These are phyloP conservation scores for Chalciporus pseudorubinellus DNA, from an alignment of 768 basidiomycete genomes.

Conservation along the genomic window DNA sequence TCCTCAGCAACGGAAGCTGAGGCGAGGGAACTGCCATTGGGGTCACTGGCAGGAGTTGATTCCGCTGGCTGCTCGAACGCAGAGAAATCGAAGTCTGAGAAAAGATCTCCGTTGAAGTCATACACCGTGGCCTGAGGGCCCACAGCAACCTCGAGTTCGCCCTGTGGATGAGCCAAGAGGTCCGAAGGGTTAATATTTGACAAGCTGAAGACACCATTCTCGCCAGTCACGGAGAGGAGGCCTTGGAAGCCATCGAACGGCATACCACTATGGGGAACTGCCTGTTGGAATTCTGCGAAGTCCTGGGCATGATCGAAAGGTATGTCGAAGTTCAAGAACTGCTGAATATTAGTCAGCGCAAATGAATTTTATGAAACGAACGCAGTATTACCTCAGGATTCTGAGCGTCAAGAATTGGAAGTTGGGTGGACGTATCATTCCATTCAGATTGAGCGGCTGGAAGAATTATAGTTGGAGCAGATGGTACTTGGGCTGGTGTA, in stretches of 20 bases:
- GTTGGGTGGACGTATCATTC: conserved; percentile 7
- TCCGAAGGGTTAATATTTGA: conserved; percentile 30
- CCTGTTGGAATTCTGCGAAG: conserved; percentile 3
- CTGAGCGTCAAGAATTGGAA: neutral
- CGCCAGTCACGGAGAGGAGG: conserved; percentile 30
- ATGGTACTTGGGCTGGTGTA: conserved; percentile 2
- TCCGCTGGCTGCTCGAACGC: conserved; percentile 10
- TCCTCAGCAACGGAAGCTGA: conserved; percentile 16
- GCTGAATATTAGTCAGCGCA: conserved; percentile 5
- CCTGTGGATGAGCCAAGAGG: conserved; percentile 34
- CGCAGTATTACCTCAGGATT: conserved; percentile 12
- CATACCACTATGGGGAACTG: neutral
- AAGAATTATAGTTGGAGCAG: neutral
- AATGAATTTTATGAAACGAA: neutral
- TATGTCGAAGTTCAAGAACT: conserved; percentile 13
- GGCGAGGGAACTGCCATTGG: neutral
- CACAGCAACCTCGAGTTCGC: conserved; percentile 37
- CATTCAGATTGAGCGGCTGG: conserved; percentile 6
- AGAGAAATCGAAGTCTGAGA: conserved; percentile 23
- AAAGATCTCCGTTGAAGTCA: conserved; percentile 17
- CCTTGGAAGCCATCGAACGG: conserved; percentile 28
- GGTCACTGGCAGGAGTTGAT: neutral
- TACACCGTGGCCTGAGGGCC: neutral
- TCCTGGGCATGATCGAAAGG: conserved; percentile 10
- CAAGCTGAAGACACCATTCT: conserved; percentile 38